Evolutionary conservation across 1,139 yeast genomes (phyloP), one percentile per base, ranked within the genome.

Genomic region (Dujonia santamariae): DNA sequence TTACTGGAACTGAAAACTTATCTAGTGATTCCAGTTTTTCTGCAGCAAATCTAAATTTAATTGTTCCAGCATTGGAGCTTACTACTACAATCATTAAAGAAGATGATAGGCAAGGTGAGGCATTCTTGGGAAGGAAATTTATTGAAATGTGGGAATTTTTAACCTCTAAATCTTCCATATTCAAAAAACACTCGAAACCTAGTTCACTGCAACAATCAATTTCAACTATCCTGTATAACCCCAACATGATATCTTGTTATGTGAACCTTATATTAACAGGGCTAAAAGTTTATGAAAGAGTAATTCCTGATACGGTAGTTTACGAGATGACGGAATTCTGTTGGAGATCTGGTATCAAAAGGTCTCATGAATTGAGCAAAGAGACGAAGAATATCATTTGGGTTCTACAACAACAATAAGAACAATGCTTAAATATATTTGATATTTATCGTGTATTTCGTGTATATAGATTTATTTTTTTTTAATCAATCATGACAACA

Each of bases 91-190:
- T 67, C 6, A 30, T 69, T 5, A 40, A 53, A 14, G 53, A 53
- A 20, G 75, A 69, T 36, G 37, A 42, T 7, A 36, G 34, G 13
- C 48, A 50, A 25, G 40, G 42, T 4, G 67, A 64, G 31, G 47
- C 48, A 16, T 67, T 67, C 37, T 51, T 68, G 42, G 53, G 61
- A 16, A 51, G 58, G 23, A 56, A 57, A 37, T 67, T 64, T 36
- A 40, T 56, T 18, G 74, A 68, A 12, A 52, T 67, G 32, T 65
- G 72, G 67, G 56, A 50, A 7, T 62, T 47, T 32, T 43, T 59
- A 29, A 42, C 44, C 4, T 36, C 41, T n/a, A 42, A 51, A 29
- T 46, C 55, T 4, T 33, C 33, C 2, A 28, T 51, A 7, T 41
- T 50, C 23, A 35, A 22, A n/a, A 6, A 15, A 7, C 26, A 13